Evolutionary conservation across 345 rosid genomes (phyloP).

Genomic region (Hypericum perforatum): DNA sequence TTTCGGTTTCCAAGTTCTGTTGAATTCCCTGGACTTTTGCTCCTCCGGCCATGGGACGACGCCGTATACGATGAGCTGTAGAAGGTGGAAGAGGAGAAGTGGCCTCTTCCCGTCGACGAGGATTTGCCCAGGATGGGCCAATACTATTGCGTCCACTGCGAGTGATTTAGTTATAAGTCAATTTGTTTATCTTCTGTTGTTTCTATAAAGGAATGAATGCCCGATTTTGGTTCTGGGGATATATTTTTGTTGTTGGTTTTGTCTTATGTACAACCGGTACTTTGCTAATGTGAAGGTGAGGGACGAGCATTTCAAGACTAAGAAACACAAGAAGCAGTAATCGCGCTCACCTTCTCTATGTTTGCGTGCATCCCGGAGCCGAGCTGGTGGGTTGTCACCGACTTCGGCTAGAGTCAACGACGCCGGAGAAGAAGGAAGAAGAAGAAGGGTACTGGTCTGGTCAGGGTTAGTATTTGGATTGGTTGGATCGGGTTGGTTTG

Average conservation of each 20-base stretch:
- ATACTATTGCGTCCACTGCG: slow-evolving; percentile 91
- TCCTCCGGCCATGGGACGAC: slow-evolving; percentile 51
- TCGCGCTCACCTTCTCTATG: neutral
- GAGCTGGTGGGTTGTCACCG: too few relatives aligned
- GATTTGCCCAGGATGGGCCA: slow-evolving; percentile 99
- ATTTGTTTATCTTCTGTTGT: neutral
- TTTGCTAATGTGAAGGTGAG: slow-evolving; percentile 52
- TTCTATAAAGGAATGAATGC: neutral
- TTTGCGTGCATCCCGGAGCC: too few relatives aligned
- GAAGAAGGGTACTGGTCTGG: too few relatives aligned
- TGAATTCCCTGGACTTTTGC: slow-evolving; percentile 22
- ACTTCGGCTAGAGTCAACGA: too few relatives aligned
- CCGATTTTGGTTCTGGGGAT: neutral
- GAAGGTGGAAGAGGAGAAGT: slow-evolving; percentile 46
- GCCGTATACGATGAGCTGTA: slow-evolving; percentile 70
- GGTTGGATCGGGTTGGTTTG: too few relatives aligned
- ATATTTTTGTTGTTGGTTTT: neutral
- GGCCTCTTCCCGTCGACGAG: slow-evolving; percentile 54
- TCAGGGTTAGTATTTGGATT: too few relatives aligned
- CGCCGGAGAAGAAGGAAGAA: too few relatives aligned
- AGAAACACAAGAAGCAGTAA: slow-evolving; percentile 87
- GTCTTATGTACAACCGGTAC: slow-evolving; percentile 53
- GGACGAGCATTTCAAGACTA: slow-evolving; percentile 83
- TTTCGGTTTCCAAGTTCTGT: neutral
- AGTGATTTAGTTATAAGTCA: slow-evolving; percentile 31